Percentiles rank a stretch among this genome's conserved stretches.
Conservation (phyloP, 2,329 filamentous ascomycete genomes). For the Hymenoscyphus fructigenus region DNA sequence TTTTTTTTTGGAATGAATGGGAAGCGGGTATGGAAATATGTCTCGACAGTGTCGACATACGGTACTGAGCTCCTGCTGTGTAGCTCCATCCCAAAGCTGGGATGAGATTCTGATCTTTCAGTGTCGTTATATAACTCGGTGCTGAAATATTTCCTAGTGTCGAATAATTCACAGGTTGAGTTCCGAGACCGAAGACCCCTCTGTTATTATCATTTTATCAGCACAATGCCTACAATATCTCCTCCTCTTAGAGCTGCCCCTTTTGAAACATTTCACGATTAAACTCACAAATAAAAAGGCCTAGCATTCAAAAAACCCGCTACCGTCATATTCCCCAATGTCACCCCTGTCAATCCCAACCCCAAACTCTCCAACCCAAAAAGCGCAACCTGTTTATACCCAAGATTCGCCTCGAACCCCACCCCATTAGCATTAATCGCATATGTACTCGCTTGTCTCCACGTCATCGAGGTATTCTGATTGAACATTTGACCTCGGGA, state of each 20-base stretch:
- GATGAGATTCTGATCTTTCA: conserved; percentile 25
- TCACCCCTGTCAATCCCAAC: conserved; percentile 6
- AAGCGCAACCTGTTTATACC: conserved; percentile 32
- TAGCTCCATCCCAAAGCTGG: conserved; percentile 44
- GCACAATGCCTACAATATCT: background rate
- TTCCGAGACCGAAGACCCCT: conserved; percentile 21
- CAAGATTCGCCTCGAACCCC: conserved; percentile 32
- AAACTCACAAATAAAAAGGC: conserved; percentile 13
- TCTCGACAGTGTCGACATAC: conserved; percentile 28
- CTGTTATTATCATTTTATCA: conserved; percentile 6
- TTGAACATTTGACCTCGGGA: conserved; percentile 60
- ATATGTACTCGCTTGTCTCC: conserved; percentile 41
- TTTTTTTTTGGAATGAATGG: no score
- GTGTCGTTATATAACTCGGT: conserved; percentile 9
- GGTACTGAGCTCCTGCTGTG: conserved; percentile 43
- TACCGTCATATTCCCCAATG: conserved; percentile 18
- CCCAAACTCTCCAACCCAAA: conserved; percentile 18
- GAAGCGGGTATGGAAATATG: no score
- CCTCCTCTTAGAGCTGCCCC: no score
- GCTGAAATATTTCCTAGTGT: conserved; percentile 18
- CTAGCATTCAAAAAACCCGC: background rate
- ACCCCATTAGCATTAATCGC: conserved; percentile 34
- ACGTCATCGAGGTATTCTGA: conserved; percentile 52
- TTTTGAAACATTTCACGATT: background rate
- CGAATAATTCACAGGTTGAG: conserved; percentile 17